These are phyloP conservation scores for Lichtheimia ornata DNA, from an alignment of 371 early-diverging fungal species.

Conservation along the genomic window DNA sequence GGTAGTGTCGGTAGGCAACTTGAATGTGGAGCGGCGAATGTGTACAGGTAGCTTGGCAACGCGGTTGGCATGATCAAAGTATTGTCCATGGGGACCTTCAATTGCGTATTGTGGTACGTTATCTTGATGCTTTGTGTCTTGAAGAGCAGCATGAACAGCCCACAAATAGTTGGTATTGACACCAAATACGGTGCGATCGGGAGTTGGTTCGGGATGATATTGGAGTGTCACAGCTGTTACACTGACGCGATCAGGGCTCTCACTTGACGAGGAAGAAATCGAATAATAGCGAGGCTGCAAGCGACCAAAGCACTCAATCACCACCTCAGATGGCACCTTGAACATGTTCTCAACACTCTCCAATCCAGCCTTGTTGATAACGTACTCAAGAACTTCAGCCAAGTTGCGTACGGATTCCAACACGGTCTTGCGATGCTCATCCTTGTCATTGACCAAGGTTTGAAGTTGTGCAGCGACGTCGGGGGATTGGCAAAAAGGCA, in stretches of 20 bases:
- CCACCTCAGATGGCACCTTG: slow-evolving; percentile 58
- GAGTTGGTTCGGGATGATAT: slow-evolving; percentile 56
- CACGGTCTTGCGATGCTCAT: slow-evolving; percentile 60
- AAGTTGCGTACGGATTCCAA: slow-evolving; percentile 59
- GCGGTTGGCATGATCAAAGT: slow-evolving; percentile 19
- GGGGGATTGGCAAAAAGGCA: slow-evolving; percentile 50
- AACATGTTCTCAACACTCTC: slow-evolving; percentile 21
- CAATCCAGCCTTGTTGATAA: slow-evolving; percentile 3
- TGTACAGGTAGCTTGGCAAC: slow-evolving; percentile 71
- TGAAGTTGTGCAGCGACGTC: slow-evolving; percentile 50
- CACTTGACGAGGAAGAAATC: slow-evolving; percentile 81
- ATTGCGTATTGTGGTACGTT: slow-evolving; percentile 24
- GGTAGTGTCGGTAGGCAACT: slow-evolving; percentile 68
- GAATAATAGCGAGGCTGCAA: slow-evolving; percentile 90
- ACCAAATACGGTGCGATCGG: slow-evolving; percentile 62
- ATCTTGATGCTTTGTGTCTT: background rate
- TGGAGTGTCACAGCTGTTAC: slow-evolving; percentile 87
- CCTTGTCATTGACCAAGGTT: slow-evolving; percentile 64
- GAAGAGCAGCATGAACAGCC: slow-evolving; percentile 35
- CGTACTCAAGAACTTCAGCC: slow-evolving; percentile 54
- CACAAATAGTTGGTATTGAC: slow-evolving; percentile 73
- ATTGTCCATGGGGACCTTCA: slow-evolving; percentile 38
- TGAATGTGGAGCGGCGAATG: slow-evolving; percentile 82
- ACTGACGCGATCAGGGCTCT: slow-evolving; percentile 65
- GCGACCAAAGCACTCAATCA: slow-evolving; percentile 78